phyloP scores from a whole-genome alignment of 1,284 basidiomycete species.

The Ustilago bromivora region DNA sequence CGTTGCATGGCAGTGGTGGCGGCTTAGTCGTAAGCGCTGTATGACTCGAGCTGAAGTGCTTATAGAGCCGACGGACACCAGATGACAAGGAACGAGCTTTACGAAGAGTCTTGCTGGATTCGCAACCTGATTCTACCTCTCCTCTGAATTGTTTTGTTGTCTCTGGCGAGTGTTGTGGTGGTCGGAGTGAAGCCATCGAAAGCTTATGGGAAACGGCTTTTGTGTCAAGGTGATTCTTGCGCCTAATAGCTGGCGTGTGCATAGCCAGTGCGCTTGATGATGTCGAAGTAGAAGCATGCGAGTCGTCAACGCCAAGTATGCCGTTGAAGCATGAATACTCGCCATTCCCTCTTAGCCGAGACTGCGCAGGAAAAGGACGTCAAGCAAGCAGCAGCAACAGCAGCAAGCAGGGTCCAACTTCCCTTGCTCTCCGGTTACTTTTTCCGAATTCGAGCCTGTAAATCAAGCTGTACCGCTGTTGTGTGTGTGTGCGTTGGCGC shows the following conservation, averaged over 20 bases:
- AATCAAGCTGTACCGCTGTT: not conserved
- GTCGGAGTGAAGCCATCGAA: not conserved
- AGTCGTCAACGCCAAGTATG: not conserved
- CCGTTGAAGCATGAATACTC: slow-evolving; percentile 14
- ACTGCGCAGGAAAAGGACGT: not conserved
- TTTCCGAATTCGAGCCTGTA: not conserved
- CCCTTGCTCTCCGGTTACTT: not conserved
- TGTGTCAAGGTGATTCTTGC: not conserved
- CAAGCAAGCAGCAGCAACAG: not conserved
- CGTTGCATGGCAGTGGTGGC: slow-evolving; percentile 1
- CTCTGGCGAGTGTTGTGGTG: not conserved
- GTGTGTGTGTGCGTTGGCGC: not conserved
- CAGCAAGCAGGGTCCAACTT: slow-evolving; percentile 1
- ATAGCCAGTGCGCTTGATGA: slow-evolving; percentile 16
- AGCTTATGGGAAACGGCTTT: slow-evolving; percentile 4
- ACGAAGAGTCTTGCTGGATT: slow-evolving; percentile 1
- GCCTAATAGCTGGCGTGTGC: not conserved
- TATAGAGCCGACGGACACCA: slow-evolving; percentile 20
- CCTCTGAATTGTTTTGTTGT: not conserved
- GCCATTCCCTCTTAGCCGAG: slow-evolving; percentile 6
- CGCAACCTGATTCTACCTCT: not conserved
- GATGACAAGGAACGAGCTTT: slow-evolving; percentile 20
- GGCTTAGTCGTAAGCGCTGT: not conserved
- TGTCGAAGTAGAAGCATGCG: not conserved
- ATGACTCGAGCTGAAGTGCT: slow-evolving; percentile 4